Evolutionary conservation across 306 rosid species (phyloP), one percentile per base, ranked within the genome.

Genomic region (Quercus cerris): DNA sequence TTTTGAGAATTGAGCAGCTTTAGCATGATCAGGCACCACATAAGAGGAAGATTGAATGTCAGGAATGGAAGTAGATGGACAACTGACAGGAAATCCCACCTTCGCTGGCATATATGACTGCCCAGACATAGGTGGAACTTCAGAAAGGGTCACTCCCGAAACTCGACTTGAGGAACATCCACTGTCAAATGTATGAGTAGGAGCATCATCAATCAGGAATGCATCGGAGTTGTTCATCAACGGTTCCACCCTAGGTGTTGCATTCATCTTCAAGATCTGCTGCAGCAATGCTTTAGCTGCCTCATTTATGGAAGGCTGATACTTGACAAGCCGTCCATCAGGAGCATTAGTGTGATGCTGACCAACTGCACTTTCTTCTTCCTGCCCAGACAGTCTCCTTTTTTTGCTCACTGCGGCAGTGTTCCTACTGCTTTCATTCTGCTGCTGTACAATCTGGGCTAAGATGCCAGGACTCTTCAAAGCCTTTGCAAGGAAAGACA

Each of bases 401-500:
- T 87, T 89, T 84, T 89, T 89, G 58, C 75, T 85, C 72, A 77
- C 73, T 56, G 75, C 84, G 5, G 77, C 18, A 6, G 86, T 84
- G 55, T 63, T 84, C 76, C 89, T 84, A 70, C 64, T 82, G 71
- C 74, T 87, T 79, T 89, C 93, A 78, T 81, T 87, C 71, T 87
- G 87, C 77, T 86, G 91, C 73, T 87, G 89, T 11, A 89, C 89
- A 83, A 87, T 81, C 72, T 89, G 93, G 66, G 91, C 62, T 68
- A 89, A 81, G 52, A 86, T 85, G 56, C 89, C 80, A 0, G 93
- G 93, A 51, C 80, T 87, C 59, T 85, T 85, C 89, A 87, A 80
- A 72, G 93, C 91, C 85, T 89, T 89, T 25, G 91, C 90, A 18
- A 89, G 88, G 75, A 89, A 89, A 46, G 93, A 77, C 93, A 89